phyloP scores from a whole-genome alignment of 208 protist species.

The Plasmodiophora brassicae region DNA sequence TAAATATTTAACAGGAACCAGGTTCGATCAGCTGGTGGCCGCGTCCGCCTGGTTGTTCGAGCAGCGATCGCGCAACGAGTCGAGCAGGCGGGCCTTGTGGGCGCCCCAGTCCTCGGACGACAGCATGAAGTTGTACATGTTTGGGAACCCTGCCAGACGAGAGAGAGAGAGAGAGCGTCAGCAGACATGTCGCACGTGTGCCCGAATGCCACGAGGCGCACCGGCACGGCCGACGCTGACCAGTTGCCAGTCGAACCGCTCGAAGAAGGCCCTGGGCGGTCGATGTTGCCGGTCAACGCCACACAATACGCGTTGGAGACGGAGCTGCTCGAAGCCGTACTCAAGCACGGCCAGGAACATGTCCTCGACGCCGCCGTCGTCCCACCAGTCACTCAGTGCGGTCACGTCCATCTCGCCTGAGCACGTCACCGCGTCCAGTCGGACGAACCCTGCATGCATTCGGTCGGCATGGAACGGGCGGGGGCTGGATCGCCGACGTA shows the following conservation, averaged over 20 bases:
- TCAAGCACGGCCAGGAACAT: neutral
- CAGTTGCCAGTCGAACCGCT: neutral
- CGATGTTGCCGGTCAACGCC: neutral
- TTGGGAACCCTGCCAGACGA: too few relatives aligned
- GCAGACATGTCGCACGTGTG: neutral
- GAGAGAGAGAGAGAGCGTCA: too few relatives aligned
- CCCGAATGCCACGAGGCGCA: neutral
- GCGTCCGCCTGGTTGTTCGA: too few relatives aligned
- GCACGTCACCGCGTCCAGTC: neutral
- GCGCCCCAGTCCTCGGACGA: too few relatives aligned
- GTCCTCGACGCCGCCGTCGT: neutral
- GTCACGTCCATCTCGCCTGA: neutral
- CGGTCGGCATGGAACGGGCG: too few relatives aligned
- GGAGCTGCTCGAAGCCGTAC: neutral
- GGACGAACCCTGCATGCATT: too few relatives aligned
- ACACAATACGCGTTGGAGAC: neutral
- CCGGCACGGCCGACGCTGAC: neutral
- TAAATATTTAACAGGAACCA: too few relatives aligned
- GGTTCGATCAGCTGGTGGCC: too few relatives aligned
- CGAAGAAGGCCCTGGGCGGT: neutral
- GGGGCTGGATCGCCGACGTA: too few relatives aligned
- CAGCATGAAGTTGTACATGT: conserved; percentile 36
- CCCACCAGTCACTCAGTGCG: neutral
- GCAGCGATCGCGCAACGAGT: too few relatives aligned
- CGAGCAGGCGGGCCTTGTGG: too few relatives aligned